Evolutionary conservation across 2,329 filamentous ascomycete species (phyloP), one percentile per base, ranked within the genome.

Genomic region (Myriosclerotinia duriaeana): DNA sequence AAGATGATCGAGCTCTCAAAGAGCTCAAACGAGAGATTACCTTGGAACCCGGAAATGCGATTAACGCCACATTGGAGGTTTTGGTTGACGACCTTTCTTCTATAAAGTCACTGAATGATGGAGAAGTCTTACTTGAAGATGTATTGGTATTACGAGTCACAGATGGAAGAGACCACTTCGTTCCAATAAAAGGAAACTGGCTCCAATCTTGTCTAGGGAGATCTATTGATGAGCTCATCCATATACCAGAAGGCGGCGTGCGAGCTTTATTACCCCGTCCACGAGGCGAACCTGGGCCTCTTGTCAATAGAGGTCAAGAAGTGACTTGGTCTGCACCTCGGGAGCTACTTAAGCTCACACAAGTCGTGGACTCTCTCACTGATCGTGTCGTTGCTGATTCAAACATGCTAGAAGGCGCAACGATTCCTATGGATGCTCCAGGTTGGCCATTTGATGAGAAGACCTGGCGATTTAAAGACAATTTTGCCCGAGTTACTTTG

Each of bases 321-420:
- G 84, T 91, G 69, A 87, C 87, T 75, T 89, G 89, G 75, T 94
- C 93, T 14, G 93, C 93, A 1, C 94, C 95, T 0, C 88, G 91
- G 68, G 94, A 97, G 77, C 82, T 98, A 11, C 96, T 97, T 78
- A 89, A 89, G 75, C 85, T 99, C 74, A 97, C 93, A 6, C 92
- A 97, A 76, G 86, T 88, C 14, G 84, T 97, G 20, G 85, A 86
- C 72, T 81, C 77, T 8, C 78, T 87, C 52, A 82, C 81, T 3
- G 86, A 87, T 70, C 81, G 85, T 26, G 82, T 80, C 36, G 76
- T 85, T 9, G 87, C 87, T 0, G 87, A 89, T 60, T 83, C 85
- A 68, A 84, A 84, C 64, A 89, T 89, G 82, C 77, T 89, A 2
- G 83, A 85, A 38, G 80, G 83, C 14, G 79, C 79, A 66, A 75